phyloP scores from a whole-genome alignment of 495 filamentous ascomycete species.

The Aspergillus baeticus region DNA sequence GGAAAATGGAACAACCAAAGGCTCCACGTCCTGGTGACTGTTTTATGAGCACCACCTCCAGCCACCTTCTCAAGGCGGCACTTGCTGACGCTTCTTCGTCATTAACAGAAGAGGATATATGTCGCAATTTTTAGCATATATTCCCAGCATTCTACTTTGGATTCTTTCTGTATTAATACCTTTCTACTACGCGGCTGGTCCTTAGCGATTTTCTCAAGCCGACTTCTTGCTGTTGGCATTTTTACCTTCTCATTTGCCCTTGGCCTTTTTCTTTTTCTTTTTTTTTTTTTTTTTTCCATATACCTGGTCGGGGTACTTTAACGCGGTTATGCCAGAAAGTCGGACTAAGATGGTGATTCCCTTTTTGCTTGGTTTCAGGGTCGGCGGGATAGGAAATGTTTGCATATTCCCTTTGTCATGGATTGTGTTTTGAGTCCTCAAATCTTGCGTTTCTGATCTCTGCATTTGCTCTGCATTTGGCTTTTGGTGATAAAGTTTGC shows the following conservation, averaged over 20 bases:
- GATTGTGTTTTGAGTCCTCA: conserved; percentile 20
- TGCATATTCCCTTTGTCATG: conserved; percentile 27
- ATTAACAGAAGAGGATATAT: conserved; percentile 17
- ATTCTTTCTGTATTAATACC: conserved; percentile 39
- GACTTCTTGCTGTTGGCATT: conserved; percentile 27
- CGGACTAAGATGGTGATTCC: conserved; percentile 36
- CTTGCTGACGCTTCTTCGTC: conserved; percentile 9
- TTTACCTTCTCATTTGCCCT: conserved; percentile 26
- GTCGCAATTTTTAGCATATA: conserved; percentile 22
- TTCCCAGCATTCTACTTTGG: conserved; percentile 34
- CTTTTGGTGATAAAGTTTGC: conserved; percentile 1
- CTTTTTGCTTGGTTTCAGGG: conserved; percentile 29
- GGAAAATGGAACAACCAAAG: conserved; percentile 5
- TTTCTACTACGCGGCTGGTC: conserved; percentile 36
- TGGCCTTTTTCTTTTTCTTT: conserved; percentile 22
- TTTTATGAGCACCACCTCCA: background rate
- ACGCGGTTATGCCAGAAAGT: conserved; percentile 46
- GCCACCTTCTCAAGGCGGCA: conserved; percentile 6
- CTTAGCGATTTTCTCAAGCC: conserved; percentile 36
- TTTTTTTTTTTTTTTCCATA: conserved; percentile 19
- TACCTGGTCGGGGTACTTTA: conserved; percentile 31
- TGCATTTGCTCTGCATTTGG: background rate
- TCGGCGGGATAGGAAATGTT: conserved; percentile 26
- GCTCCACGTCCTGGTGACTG: background rate
- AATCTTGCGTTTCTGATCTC: conserved; percentile 19